Base-by-base conservation (phyloP, 306 rosid species). In the Phaseolus lunatus region DNA sequence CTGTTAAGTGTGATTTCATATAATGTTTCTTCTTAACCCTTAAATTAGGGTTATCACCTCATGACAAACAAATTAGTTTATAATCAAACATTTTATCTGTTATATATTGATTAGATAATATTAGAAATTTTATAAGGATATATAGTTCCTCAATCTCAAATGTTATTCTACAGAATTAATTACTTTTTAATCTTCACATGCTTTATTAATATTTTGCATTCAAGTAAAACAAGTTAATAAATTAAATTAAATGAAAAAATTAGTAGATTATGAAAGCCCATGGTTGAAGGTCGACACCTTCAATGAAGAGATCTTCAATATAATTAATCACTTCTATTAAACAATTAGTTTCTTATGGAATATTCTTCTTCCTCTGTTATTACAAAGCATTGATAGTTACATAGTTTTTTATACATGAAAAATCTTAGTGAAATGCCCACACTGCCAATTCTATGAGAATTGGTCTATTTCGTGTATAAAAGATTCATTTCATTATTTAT, bases 211-310 rank as follows among this genome's bases (percentile, higher is more conserved):
- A 31, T 70, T 29, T 59, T 45, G 4, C 20, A 10, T 71, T 61
- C 8, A 71, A 48, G n/a, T 48, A 20, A 59, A 70, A 61, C 50
- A 26, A 45, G 18, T n/a, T 50, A n/a, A 58, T 69, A 61, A 47
- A 47, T 26, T 62, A 47, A 75, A 73, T 56, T 56, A 62, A 37
- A 35, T 35, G 9, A 35, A 35, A 7, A 35, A 35, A 35, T 35
- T 13, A 41, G 15, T 48, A 74, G 56, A 45, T 73, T 65, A 26
- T 72, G 19, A 37, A 64, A 76, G 18, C 63, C 50, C 43, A 69
- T 68, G 4, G 68, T 29, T 47, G 29, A 57, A 69, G 58, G 5
- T 37, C 19, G 26, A 37, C 8, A 49, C 78, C 44, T n/a, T 31
- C 35, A 31, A 31, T 4, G 35, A 31, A 8, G 7, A 78, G 2